phyloP scores from a whole-genome alignment of 2,329 filamentous ascomycete genomes.

The Coniochaeta sp. region DNA sequence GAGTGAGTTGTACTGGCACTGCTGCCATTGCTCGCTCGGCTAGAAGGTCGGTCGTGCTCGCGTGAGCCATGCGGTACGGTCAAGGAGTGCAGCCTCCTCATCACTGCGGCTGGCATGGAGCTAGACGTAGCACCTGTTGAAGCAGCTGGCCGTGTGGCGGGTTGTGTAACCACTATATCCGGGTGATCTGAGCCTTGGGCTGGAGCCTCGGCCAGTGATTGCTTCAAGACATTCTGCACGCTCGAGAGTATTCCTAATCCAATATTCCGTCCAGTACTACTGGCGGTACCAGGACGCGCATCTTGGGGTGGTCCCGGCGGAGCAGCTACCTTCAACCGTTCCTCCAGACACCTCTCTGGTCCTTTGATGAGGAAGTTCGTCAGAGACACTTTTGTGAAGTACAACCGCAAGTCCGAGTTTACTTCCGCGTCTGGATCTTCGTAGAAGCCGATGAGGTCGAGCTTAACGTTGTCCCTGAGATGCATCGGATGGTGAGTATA shows the following conservation, averaged over 20 bases:
- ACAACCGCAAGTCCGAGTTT: slow-evolving; percentile 36
- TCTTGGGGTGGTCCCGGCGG: slow-evolving; percentile 3
- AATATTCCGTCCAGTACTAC: slow-evolving; percentile 2
- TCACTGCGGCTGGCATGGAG: slow-evolving; percentile 6
- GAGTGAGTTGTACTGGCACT: slow-evolving; percentile 19
- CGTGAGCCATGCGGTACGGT: slow-evolving; percentile 24
- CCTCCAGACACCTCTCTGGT: slow-evolving; percentile 44
- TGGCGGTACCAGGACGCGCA: slow-evolving; percentile 2
- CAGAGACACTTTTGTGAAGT: slow-evolving; percentile 42
- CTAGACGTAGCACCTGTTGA: slow-evolving; percentile 6
- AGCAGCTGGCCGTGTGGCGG: slow-evolving; percentile 19
- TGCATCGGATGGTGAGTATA: slow-evolving; percentile 35
- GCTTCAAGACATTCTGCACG: slow-evolving; percentile 18
- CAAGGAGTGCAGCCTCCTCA: slow-evolving; percentile 19
- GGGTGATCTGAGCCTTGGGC: slow-evolving; percentile 17
- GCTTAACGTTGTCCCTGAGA: slow-evolving; percentile 44
- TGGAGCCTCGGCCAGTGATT: slow-evolving; percentile 8
- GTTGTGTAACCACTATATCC: slow-evolving; percentile 28
- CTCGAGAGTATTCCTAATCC: slow-evolving; percentile 18
- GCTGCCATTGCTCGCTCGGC: slow-evolving; percentile 20
- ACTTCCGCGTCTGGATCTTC: slow-evolving; percentile 36
- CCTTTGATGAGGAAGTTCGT: slow-evolving; percentile 48
- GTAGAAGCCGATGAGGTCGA: slow-evolving; percentile 55
- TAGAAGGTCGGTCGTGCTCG: slow-evolving; percentile 19
- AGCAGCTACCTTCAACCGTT: slow-evolving; percentile 32